Evolutionary conservation across 78 protist genomes (phyloP), one percentile per base, ranked within the genome.

Genomic region (Dictyostelium capitatum): DNA sequence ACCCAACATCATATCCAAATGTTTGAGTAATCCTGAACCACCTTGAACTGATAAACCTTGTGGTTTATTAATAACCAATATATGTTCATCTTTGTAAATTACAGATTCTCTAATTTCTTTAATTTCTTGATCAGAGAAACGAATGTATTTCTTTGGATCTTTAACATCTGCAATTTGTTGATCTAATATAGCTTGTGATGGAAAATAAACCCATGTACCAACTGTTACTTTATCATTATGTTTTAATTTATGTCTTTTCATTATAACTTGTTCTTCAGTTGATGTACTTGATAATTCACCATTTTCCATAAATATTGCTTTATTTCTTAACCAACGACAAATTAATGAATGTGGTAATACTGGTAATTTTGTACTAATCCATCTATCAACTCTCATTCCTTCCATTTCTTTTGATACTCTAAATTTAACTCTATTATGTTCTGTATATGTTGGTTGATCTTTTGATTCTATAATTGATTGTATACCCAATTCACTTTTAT

Each of bases 1-100:
- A 4, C 57, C n/a, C 5, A 93, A 19, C 91, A 93, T 75, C 83
- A 79, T 79, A 70, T 93, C 96, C 20, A 93, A 70, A 75, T 80
- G 90, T 56, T 80, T 84, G 46, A 65, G 78, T 20, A 93, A 56
- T 41, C 91, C 91, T 32, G 92, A 41, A 6, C 96, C 96, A 79
- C 96, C 96, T 79, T 93, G 96, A 15, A 84, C 92, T 7, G 96
- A 79, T 6, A 93, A 79, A 43, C 92, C 92, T 15, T 65, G 89
- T 30, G 96, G 96, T 37, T 92, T 93, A 75, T 93, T 93, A 1
- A 93, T 37, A 7, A 82, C 69, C 2, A 93, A 1, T 8, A 87
- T 28, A 56, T 87, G 48, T 46, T 74, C 78, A n/a, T 87, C 93
- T 19, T 87, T 87, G 50, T 65, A 87, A 6, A 87, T 14, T 3